phyloP scores from a whole-genome alignment of 768 basidiomycete species.

The Rhizopogon roseolus region DNA sequence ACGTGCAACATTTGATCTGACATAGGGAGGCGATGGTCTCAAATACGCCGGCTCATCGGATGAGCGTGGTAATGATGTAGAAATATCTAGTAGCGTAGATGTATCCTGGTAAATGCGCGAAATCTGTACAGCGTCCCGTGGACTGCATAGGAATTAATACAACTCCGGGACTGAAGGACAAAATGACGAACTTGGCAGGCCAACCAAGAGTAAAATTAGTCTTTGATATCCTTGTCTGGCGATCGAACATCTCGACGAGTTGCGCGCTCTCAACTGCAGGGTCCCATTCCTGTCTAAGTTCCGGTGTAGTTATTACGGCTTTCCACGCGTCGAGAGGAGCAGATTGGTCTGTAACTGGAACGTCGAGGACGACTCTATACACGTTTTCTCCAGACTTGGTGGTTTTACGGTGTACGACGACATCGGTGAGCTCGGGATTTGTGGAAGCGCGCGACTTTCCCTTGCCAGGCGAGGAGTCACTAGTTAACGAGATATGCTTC shows the following conservation, averaged over 20 bases:
- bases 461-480: constrained; percentile 45
- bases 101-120: constrained; percentile 79
- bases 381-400: constrained; percentile 70
- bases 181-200: constrained; percentile 85
- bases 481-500: constrained; percentile 65
- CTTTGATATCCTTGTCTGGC: constrained; percentile 78
- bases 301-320: constrained; percentile 77
- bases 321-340: constrained; percentile 75
- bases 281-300: constrained; percentile 89
- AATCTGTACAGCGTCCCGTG: constrained; percentile 92
- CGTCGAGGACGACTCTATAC: constrained; percentile 78
- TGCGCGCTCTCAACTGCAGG: constrained; percentile 85
- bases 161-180: background rate
- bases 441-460: constrained; percentile 52
- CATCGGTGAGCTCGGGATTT: constrained; percentile 62
- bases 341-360: constrained; percentile 52
- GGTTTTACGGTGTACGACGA: constrained; percentile 71
- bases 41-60: constrained; percentile 88
- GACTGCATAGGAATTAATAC: constrained; percentile 42
- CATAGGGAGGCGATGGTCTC: constrained; percentile 87
- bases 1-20: constrained; percentile 82
- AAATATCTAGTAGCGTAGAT: constrained; percentile 81
- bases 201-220: constrained; percentile 93
- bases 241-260: constrained; percentile 83
- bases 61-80: constrained; percentile 91